phyloP scores from a whole-genome alignment of 2,329 filamentous ascomycete species.

The Phyllosticta citribraziliensis region DNA sequence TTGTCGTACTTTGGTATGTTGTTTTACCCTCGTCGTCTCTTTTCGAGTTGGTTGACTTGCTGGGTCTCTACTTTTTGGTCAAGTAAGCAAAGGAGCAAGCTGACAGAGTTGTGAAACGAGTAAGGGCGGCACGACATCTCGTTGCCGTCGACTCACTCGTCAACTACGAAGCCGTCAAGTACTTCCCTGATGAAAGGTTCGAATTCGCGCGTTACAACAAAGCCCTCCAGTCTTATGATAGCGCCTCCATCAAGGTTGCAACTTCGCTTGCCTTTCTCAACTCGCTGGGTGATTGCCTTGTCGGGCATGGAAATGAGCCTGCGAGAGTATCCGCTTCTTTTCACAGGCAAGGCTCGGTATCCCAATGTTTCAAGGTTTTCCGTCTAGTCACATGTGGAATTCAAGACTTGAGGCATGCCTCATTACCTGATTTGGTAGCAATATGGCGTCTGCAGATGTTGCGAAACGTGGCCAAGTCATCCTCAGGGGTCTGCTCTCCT shows the following conservation, averaged over 20 bases:
- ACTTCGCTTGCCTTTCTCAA: conserved; percentile 91
- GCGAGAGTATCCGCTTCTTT: no score
- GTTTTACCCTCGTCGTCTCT: no score
- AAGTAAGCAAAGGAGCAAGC: no score
- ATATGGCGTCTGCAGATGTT: not conserved
- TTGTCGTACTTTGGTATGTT: no score
- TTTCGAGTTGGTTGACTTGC: no score
- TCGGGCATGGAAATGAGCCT: no score
- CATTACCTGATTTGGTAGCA: not conserved
- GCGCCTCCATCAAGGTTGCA: conserved; percentile 90
- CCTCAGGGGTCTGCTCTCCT: not conserved
- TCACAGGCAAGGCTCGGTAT: no score
- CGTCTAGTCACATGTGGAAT: no score
- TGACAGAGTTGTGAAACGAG: no score
- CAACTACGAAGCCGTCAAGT: conserved; percentile 98
- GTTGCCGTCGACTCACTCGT: conserved; percentile 94
- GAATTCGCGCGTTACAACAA: conserved; percentile 86
- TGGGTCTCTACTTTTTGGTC: no score
- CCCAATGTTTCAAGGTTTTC: no score
- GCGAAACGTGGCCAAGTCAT: not conserved
- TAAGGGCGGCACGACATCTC: no score
- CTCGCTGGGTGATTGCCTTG: conserved; percentile 30
- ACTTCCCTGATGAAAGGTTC: conserved; percentile 98
- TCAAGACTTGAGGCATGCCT: not conserved
- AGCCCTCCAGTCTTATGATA: conserved; percentile 77